Base-by-base conservation (phyloP, 768 basidiomycete species). In the Gymnopilus dilepis region DNA sequence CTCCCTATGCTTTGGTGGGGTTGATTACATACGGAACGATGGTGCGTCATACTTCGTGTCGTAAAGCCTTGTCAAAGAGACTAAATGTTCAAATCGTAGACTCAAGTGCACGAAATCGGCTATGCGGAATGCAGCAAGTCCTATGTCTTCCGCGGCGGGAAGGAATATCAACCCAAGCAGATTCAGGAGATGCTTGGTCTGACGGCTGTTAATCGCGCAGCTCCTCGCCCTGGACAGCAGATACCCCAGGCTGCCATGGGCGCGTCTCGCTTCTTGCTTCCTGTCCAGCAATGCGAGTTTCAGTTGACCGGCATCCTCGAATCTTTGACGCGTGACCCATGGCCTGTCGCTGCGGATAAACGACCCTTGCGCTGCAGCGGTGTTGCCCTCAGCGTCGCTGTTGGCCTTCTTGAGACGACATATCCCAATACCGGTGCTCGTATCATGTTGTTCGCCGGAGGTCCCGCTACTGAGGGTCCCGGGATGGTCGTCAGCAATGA, bases 141-240 rank as follows among this genome's bases (percentile, higher is more conserved):
- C 3, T 99, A 97, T 75, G 97, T 99, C 59, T 99, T 99, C 88
- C 91, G 97, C 26, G 97, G 97, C 43, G 92, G 90, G 12, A 99
- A 99, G 76, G 97, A 99, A 69, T 99, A 99, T 73, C 77, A 88
- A 58, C 88, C 93, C 40, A 99, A 99, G 79, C 95, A 97, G 66
- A 98, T 99, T 66, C 93, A 95, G 75, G 97, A 99, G 69, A 99
- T 99, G 96, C 91, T 99, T 41, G 94, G 92, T 24, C 84, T 98
- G 43, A 88, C 84, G 69, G 83, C 90, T 2, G 87, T 88, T 65
- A 85, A 87, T 65, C 90, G 92, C 22, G 92, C 91, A 19, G 92
- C 92, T 2, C 93, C 93, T 53, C 91, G 92, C 40, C 91, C 92
- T 5, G 94, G 92, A 2, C 92, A 94, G 65, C 89, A 91, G 6